Evolutionary conservation across 2,329 filamentous ascomycete genomes (phyloP).

Genomic region (Tolypocladium amazonense): DNA sequence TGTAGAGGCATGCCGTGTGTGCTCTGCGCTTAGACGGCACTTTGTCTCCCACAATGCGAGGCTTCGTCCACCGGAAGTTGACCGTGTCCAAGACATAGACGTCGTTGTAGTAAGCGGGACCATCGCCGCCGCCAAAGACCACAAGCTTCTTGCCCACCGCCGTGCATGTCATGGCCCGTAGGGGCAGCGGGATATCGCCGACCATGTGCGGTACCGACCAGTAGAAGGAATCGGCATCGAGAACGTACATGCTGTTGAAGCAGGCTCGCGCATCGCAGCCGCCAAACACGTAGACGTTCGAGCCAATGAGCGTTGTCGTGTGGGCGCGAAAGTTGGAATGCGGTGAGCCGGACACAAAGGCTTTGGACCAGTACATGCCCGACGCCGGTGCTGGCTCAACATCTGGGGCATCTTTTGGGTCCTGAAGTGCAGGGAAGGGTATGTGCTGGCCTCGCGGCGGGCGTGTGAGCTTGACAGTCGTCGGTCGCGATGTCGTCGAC

Average conservation of each 20-base stretch:
- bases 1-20: conserved; percentile 62
- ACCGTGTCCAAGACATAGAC: conserved; percentile 62
- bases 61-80: conserved; percentile 56
- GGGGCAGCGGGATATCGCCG: conserved; percentile 52
- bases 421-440: conserved; percentile 45
- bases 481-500: conserved; percentile 6
- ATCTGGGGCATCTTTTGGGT: conserved; percentile 45
- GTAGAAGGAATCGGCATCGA: conserved; percentile 60
- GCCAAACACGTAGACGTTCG: conserved; percentile 58
- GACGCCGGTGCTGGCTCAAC: conserved; percentile 54
- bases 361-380: conserved; percentile 64
- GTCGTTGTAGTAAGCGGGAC: conserved; percentile 61
- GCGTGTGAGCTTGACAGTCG: conserved; percentile 9
- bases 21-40: conserved; percentile 52
- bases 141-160: conserved; percentile 61
- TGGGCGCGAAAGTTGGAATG: conserved; percentile 55
- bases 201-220: conserved; percentile 56
- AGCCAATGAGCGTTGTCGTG: conserved; percentile 55
- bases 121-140: conserved; percentile 60
- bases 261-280: conserved; percentile 57
- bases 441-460: conserved; percentile 29
- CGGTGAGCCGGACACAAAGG: conserved; percentile 50
- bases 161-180: conserved; percentile 63
- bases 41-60: conserved; percentile 46
- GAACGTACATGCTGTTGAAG: conserved; percentile 59